A percentile compares a stretch with the other conserved stretches of the same genome.
Evolutionary conservation across 495 filamentous ascomycete genomes (phyloP).

Genomic region (Daldinia caldariorum): DNA sequence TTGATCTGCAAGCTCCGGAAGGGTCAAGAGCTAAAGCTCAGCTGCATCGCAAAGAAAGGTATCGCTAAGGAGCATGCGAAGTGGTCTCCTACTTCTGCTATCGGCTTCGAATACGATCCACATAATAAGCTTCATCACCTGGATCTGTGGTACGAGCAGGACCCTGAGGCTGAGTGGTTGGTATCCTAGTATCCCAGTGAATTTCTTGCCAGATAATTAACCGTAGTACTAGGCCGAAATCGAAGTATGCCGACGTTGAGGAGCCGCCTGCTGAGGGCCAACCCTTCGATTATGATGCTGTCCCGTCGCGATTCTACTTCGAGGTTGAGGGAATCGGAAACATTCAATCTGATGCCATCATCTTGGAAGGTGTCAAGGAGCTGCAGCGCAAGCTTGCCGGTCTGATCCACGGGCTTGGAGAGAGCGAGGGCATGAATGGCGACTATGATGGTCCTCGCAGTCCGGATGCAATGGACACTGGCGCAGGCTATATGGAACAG

Average conservation of each 20-base stretch:
- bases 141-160: conserved; percentile 92
- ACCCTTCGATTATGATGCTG: conserved; percentile 89
- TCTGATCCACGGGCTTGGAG: conserved; percentile 78
- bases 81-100: conserved; percentile 89
- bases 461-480: conserved; percentile 66
- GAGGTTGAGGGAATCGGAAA: conserved; percentile 91
- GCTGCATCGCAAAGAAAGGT: conserved; percentile 95
- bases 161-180: conserved; percentile 88
- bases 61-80: conserved; percentile 99
- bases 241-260: conserved; percentile 87
- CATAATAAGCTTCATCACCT: conserved; percentile 91
- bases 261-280: conserved; percentile 81
- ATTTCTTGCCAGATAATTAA: conserved; percentile 14
- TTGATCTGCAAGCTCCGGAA: conserved; percentile 90
- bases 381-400: conserved; percentile 88
- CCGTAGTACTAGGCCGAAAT: conserved; percentile 72
- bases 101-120: conserved; percentile 98
- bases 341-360: conserved; percentile 84
- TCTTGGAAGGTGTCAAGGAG: conserved; percentile 88
- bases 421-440: conserved; percentile 61
- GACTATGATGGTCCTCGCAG: conserved; percentile 70
- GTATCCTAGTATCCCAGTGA: conserved; percentile 47
- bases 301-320: conserved; percentile 85
- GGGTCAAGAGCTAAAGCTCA: conserved; percentile 86
- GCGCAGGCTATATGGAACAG: conserved; percentile 63